phyloP scores from a whole-genome alignment of 208 protist genomes.

The Leishmania aethiopica region DNA sequence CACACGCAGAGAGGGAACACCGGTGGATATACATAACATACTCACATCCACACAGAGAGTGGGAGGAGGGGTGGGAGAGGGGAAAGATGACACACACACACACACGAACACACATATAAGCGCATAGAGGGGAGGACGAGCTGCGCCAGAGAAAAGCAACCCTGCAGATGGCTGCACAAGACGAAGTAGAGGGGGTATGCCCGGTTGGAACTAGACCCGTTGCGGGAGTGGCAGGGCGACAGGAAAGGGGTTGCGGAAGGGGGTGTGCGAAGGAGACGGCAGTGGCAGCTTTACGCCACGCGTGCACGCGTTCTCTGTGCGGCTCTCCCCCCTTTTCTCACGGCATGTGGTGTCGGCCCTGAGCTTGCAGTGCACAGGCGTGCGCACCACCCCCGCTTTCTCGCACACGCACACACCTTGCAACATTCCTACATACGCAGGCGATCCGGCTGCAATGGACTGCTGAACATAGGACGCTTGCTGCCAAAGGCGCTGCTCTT shows the following conservation, averaged over 20 bases:
- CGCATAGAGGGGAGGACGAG: background rate
- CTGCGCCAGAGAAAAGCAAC: background rate
- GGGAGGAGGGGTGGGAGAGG: background rate
- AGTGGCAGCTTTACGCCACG: background rate
- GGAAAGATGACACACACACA: no score
- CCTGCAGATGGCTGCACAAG: background rate
- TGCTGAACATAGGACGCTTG: constrained; percentile 22
- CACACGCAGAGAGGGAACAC: background rate
- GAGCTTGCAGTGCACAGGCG: background rate
- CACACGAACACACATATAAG: no score
- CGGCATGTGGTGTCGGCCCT: background rate
- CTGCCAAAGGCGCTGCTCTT: constrained; percentile 20
- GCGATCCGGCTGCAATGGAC: background rate
- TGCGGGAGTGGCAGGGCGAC: background rate
- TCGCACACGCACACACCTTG: background rate
- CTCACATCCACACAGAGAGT: background rate
- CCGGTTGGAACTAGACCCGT: background rate
- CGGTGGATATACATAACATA: background rate
- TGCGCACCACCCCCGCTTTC: background rate
- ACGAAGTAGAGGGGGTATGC: background rate
- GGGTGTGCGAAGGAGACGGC: background rate
- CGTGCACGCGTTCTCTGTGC: background rate
- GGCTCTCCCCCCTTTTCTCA: background rate
- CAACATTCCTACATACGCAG: constrained; percentile 1
- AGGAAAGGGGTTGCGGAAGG: background rate